These are phyloP conservation scores for Ilyonectria sp. DNA, from an alignment of 2,329 filamentous ascomycete species.

Conservation along the genomic window DNA sequence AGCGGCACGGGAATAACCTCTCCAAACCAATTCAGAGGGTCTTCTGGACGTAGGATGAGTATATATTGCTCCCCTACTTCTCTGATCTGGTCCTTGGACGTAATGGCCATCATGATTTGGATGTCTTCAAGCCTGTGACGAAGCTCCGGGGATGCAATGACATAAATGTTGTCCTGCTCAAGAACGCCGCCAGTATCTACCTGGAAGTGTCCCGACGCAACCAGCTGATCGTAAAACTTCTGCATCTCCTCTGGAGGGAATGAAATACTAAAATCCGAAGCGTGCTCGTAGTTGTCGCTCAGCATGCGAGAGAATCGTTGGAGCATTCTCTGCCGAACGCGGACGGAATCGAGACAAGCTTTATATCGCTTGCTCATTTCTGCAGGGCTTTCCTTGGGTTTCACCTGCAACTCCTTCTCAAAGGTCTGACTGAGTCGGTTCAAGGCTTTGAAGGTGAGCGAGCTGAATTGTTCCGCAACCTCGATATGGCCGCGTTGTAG, in stretches of 20 bases:
- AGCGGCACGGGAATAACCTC: slow-evolving; percentile 80
- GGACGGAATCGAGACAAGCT: slow-evolving; percentile 93
- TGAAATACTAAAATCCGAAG: slow-evolving; percentile 93
- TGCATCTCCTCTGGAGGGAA: slow-evolving; percentile 77
- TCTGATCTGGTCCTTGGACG: slow-evolving; percentile 71
- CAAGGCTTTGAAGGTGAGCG: slow-evolving; percentile 92
- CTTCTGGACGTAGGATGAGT: slow-evolving; percentile 86
- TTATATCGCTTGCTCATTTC: slow-evolving; percentile 99
- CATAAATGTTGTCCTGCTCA: slow-evolving; percentile 82
- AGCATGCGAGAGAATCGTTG: slow-evolving; percentile 95
- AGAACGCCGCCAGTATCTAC: slow-evolving; percentile 77
- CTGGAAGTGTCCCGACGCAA: slow-evolving; percentile 88
- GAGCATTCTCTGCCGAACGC: slow-evolving; percentile 94
- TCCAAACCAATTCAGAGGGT: slow-evolving; percentile 85
- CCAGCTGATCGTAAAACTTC: slow-evolving; percentile 85
- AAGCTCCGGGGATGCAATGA: slow-evolving; percentile 88
- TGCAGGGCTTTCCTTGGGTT: slow-evolving; percentile 84
- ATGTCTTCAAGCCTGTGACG: slow-evolving; percentile 85
- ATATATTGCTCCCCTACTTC: slow-evolving; percentile 84
- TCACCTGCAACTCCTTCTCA: slow-evolving; percentile 88
- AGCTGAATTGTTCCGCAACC: slow-evolving; percentile 97
- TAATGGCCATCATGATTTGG: slow-evolving; percentile 85
- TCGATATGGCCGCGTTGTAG: slow-evolving; percentile 96
- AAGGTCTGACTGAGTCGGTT: slow-evolving; percentile 91
- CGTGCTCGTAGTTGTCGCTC: slow-evolving; percentile 95